Conservation (phyloP, 75 land plant genomes). For the Cupressus sempervirens region DNA sequence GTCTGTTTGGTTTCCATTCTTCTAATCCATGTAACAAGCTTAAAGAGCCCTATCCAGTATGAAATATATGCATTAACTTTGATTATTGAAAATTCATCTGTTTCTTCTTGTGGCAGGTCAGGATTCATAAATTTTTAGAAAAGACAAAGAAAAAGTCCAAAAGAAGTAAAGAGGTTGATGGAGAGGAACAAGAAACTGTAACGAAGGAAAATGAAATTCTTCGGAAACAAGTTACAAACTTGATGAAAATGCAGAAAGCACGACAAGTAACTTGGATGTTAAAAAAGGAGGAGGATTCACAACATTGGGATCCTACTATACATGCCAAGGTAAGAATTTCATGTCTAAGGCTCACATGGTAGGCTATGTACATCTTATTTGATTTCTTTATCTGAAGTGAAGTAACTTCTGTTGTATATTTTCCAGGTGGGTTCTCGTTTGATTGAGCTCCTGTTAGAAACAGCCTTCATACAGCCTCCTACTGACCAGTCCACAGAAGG, state of each 20-base stretch:
- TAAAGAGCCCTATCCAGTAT: neutral
- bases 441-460: constrained; percentile 66
- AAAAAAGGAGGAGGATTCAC: constrained; percentile 37
- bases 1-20: neutral
- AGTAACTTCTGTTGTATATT: constrained; percentile 9
- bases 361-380: neutral
- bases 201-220: constrained; percentile 35
- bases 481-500: constrained; percentile 55
- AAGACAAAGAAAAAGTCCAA: constrained; percentile 41
- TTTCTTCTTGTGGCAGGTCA: constrained; percentile 34
- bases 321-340: constrained; percentile 58
- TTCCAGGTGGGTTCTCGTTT: constrained; percentile 73
- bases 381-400: neutral
- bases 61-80: neutral
- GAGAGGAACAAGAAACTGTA: constrained; percentile 13
- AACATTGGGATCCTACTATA: constrained; percentile 69
- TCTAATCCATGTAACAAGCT: neutral
- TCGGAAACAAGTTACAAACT: constrained; percentile 49
- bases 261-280: constrained; percentile 44
- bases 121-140: constrained; percentile 49
- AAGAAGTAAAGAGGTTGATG: constrained; percentile 19
- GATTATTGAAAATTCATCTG: neutral
- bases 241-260: constrained; percentile 62
- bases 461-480: constrained; percentile 80
- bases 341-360: neutral